These are phyloP conservation scores for Chenopodium suecicum DNA, from an alignment of 148 eudicot species.

Conservation along the genomic window DNA sequence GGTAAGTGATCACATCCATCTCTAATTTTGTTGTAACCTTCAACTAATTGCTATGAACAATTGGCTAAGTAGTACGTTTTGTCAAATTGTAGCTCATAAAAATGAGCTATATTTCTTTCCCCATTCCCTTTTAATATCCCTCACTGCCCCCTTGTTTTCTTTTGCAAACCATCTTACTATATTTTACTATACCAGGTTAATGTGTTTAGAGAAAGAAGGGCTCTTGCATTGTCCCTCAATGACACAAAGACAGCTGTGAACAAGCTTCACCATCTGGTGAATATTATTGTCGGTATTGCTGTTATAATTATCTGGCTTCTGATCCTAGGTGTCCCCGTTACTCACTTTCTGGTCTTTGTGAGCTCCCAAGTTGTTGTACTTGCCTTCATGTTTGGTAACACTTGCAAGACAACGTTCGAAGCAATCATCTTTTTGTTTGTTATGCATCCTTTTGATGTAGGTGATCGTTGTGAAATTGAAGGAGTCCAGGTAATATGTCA, in stretches of 20 bases:
- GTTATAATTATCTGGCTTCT: constrained; percentile 63
- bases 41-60: not conserved
- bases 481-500: constrained; percentile 57
- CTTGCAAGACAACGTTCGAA: constrained; percentile 81
- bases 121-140: not conserved
- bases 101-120: not conserved
- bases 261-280: constrained; percentile 67
- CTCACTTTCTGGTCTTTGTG: constrained; percentile 59
- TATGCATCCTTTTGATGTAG: constrained; percentile 39
- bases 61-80: not conserved
- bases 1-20: constrained; percentile 37
- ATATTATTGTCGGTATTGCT: constrained; percentile 44
- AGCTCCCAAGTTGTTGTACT: constrained; percentile 63
- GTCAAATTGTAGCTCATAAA: not conserved
- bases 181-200: constrained; percentile 44
- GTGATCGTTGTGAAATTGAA: constrained; percentile 43
- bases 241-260: constrained; percentile 88
- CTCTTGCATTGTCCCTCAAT: constrained; percentile 75
- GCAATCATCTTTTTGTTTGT: constrained; percentile 82
- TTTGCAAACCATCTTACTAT: not conserved
- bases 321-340: constrained; percentile 55
- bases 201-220: constrained; percentile 72
- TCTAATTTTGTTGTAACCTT: not conserved
- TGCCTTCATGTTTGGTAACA: constrained; percentile 64
- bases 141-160: not conserved